Conservation (phyloP, 306 rosid species). For the Prunus persica region Prunus_persica_NCBIv2 NC_034009.1:28365501-28366000, state of each 20-base stretch:
- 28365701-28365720: no score
- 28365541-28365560: no score
- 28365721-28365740: not conserved
- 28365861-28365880: not conserved
- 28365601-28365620: no score
- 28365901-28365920: not conserved
- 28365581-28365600: not conserved
- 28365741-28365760: not conserved
- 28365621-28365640: no score
- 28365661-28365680: no score
- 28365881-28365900: no score
- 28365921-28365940: not conserved
- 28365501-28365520: no score
- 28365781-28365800: not conserved
- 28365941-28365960: not conserved
- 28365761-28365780: not conserved
- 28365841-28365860: not conserved
- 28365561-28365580: no score
- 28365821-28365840: not conserved
- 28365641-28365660: no score
- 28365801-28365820: not conserved
- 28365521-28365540: no score
- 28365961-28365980: not conserved
- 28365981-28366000: constrained; percentile 35
- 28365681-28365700: no score